These are phyloP conservation scores for Mortierella claussenii DNA, from an alignment of 192 early-diverging fungal genomes.

Conservation along the genomic window DNA sequence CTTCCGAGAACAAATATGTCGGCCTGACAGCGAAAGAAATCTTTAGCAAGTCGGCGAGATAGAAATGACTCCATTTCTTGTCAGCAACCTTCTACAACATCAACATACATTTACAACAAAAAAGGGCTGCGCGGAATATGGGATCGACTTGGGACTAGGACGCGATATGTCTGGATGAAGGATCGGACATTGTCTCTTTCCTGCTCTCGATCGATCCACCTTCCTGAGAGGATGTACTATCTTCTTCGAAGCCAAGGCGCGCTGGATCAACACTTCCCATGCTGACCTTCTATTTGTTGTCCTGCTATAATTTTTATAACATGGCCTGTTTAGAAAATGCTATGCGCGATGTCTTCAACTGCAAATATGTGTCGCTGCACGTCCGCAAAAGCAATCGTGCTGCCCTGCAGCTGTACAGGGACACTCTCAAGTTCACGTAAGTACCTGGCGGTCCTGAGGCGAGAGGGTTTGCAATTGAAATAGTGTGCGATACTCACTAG, in stretches of 20 bases:
- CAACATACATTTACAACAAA: neutral
- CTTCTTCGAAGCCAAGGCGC: too few species aligned
- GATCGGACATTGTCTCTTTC: too few species aligned
- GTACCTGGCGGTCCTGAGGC: too few species aligned
- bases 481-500: too few species aligned
- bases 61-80: conserved; percentile 17
- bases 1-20: neutral
- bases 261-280: too few species aligned
- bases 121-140: neutral
- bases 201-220: too few species aligned
- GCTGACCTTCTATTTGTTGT: too few species aligned
- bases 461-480: neutral
- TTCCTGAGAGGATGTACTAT: too few species aligned
- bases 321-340: conserved; percentile 58
- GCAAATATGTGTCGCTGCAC: conserved; percentile 92
- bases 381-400: conserved; percentile 95
- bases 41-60: conserved; percentile 22
- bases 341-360: conserved; percentile 91
- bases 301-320: too few species aligned
- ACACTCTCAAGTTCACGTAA: conserved; percentile 91
- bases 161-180: too few species aligned
- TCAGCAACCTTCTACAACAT: conserved; percentile 20
- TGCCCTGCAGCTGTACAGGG: conserved; percentile 92
- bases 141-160: too few species aligned
- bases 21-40: conserved; percentile 13